Evolutionary conservation across 805 yeast genomes (phyloP).

Genomic region (Saccharomycopsis amapae): DNA sequence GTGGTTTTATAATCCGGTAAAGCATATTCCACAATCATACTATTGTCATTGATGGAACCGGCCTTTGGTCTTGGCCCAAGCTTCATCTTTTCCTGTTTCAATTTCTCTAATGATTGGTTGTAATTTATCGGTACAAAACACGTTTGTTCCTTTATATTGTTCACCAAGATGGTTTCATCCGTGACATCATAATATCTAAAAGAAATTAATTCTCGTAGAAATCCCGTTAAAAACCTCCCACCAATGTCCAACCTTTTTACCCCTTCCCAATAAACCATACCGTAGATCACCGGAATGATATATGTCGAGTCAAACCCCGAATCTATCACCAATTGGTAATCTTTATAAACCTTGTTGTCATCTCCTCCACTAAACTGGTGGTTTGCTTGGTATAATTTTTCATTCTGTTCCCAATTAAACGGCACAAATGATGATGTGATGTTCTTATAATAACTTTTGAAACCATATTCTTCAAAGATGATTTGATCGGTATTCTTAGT

Average conservation of each 20-base stretch:
- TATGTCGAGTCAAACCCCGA: slow-evolving; percentile 85
- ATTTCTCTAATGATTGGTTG: slow-evolving; percentile 36
- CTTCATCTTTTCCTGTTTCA: slow-evolving; percentile 27
- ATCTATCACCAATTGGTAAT: slow-evolving; percentile 77
- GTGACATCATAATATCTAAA: slow-evolving; percentile 89
- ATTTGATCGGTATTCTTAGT: slow-evolving; percentile 86
- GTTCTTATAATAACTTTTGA: slow-evolving; percentile 60
- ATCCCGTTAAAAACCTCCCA: slow-evolving; percentile 78
- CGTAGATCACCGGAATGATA: slow-evolving; percentile 77
- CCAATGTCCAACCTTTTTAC: slow-evolving; percentile 77
- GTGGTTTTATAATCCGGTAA: slow-evolving; percentile 84
- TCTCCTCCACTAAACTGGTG: slow-evolving; percentile 10
- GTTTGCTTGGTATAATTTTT: slow-evolving; percentile 26
- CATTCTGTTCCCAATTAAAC: slow-evolving; percentile 39
- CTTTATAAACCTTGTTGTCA: slow-evolving; percentile 28
- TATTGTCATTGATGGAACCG: slow-evolving; percentile 19
- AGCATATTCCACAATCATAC: slow-evolving; percentile 57
- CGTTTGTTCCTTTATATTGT: slow-evolving; percentile 75
- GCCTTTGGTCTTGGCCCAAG: slow-evolving; percentile 22
- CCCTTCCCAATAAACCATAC: slow-evolving; percentile 69
- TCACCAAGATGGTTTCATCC: slow-evolving; percentile 81
- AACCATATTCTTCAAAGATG: slow-evolving; percentile 88
- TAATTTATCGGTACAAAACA: slow-evolving; percentile 64
- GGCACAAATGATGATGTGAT: slow-evolving; percentile 57
- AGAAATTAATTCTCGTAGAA: slow-evolving; percentile 75